Percentiles rank a stretch among this genome's conserved stretches.
These are phyloP conservation scores for Exsudoporus floridanus DNA, from an alignment of 1,284 basidiomycete genomes.

Conservation along the genomic window DNA sequence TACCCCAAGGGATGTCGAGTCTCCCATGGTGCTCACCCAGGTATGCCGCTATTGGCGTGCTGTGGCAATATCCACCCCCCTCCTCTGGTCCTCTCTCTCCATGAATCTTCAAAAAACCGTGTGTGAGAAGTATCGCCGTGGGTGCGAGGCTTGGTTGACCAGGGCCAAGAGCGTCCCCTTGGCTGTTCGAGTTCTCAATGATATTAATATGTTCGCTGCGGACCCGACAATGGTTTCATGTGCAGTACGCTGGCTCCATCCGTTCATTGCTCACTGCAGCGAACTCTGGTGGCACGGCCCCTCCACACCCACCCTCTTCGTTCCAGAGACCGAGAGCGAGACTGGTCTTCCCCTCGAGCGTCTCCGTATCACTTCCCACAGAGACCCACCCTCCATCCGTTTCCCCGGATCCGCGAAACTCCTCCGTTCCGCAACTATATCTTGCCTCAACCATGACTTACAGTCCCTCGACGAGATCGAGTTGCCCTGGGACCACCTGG, in stretches of 20 bases:
- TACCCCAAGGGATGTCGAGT: conserved; percentile 24
- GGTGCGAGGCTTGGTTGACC: conserved; percentile 28
- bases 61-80: conserved; percentile 28
- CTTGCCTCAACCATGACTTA: conserved; percentile 23
- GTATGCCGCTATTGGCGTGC: conserved; percentile 30
- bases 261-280: conserved; percentile 18
- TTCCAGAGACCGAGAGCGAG: not conserved
- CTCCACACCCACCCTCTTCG: conserved; percentile 23
- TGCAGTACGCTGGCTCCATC: conserved; percentile 25
- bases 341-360: conserved; percentile 11
- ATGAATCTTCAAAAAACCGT: conserved; percentile 17
- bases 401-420: conserved; percentile 18
- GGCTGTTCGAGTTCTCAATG: conserved; percentile 31
- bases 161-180: conserved; percentile 33
- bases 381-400: conserved; percentile 15
- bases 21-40: conserved; percentile 27
- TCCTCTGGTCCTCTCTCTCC: conserved; percentile 29
- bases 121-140: conserved; percentile 14
- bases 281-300: conserved; percentile 38
- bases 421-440: conserved; percentile 24
- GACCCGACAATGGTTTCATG: conserved; percentile 5
- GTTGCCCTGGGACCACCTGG: conserved; percentile 28
- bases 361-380: conserved; percentile 25
- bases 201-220: conserved; percentile 10
- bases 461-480: conserved; percentile 25